Conservation (phyloP, 2,329 filamentous ascomycete species). For the Penicillium sp. region DNA sequence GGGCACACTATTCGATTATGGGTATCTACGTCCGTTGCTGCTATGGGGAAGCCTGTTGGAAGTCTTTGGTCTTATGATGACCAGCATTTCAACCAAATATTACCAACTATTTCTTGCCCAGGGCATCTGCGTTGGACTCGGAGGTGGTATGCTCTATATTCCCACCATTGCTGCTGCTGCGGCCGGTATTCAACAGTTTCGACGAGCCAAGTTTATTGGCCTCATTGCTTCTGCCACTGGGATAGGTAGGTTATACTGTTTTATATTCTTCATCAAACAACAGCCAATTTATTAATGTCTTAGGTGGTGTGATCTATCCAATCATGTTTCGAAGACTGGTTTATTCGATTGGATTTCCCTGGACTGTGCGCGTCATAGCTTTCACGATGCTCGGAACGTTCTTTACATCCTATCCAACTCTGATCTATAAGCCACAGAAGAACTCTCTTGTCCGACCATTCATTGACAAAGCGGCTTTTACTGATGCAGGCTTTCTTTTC, state of each 20-base stretch:
- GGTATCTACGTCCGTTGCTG: constrained; percentile 45
- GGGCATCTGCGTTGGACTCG: constrained; percentile 50
- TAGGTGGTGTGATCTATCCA: constrained; percentile 54
- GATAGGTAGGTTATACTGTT: background rate
- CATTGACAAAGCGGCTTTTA: constrained; percentile 42
- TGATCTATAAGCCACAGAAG: constrained; percentile 35
- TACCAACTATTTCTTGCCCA: constrained; percentile 54
- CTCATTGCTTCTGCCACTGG: background rate
- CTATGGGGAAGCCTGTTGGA: constrained; percentile 42
- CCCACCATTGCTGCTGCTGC: background rate
- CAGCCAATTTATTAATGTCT: background rate
- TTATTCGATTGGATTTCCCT: constrained; percentile 50
- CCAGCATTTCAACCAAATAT: constrained; percentile 46
- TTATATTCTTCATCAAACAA: background rate
- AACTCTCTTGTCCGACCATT: constrained; percentile 38
- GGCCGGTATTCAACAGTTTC: background rate
- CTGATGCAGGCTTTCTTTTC: constrained; percentile 47
- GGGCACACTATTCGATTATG: constrained; percentile 45
- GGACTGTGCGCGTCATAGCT: constrained; percentile 60
- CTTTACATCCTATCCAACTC: constrained; percentile 35
- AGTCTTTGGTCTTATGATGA: constrained; percentile 52
- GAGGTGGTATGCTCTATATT: constrained; percentile 21
- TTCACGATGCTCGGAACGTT: constrained; percentile 55
- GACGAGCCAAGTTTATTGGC: constrained; percentile 1
- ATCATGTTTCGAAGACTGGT: constrained; percentile 43